Evolutionary conservation across 1,284 basidiomycete species (phyloP), one percentile per base, ranked within the genome.

Genomic region (Cryptococcus deneoformans): DNA sequence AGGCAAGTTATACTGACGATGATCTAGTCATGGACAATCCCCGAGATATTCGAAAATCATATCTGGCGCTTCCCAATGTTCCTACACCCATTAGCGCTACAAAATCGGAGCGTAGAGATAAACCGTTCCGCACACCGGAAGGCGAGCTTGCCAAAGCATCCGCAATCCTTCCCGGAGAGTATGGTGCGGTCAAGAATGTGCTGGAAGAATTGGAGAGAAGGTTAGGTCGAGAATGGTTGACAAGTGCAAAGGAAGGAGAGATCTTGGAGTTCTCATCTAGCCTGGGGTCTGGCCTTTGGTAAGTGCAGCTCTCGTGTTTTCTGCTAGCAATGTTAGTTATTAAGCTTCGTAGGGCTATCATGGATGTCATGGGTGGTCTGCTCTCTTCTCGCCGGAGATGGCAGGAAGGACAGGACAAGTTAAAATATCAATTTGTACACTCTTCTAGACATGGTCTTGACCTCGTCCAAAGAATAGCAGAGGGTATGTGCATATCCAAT

Each of bases 241-340:
- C 55, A 20, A 52, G 58, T 6, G 57, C 55, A 34, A 50, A 54
- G 46, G 37, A 44, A n/a, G 51, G 54, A 11, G 50, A 53, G 36
- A 62, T 81, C 1, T 69, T 81, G 34, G 80, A 78, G 63, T 77
- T 79, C 2, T 65, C 72, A 11, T 70, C 72, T 29, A 76, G 77
- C 3, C 65, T 78, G 0, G 80, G 78, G 3, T 71, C 77, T 9
- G 80, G 75, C 0, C 58, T 80, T 9, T 81, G 80, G 80, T 75
- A 76, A 59, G 70, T 73, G 37, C 37, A 46, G 38, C 24, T 43
- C 9, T 50, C 34, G 50, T 36, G 10, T 20, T 46, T 34, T 54
- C 46, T 39, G 11, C 29, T 43, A 46, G 50, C n/a, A 20, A 45
- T 29, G 29, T 29, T 29, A 29, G 29, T 29, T 29, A 45, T 55